These are phyloP conservation scores for Xanthoconium purpureum DNA, from an alignment of 768 basidiomycete species.

Conservation along the genomic window DNA sequence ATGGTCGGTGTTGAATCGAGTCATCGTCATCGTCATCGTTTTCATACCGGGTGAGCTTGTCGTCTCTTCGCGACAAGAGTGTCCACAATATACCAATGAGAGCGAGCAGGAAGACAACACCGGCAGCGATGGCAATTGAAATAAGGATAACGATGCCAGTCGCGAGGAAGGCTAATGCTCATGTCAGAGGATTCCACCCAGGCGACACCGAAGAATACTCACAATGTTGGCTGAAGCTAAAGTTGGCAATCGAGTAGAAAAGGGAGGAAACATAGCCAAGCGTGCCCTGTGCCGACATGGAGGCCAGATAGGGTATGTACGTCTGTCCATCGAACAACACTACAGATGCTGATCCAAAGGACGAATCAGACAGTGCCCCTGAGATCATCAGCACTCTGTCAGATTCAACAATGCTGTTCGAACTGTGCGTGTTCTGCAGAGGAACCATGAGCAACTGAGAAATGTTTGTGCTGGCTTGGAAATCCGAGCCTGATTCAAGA, in stretches of 20 bases:
- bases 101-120: constrained; percentile 84
- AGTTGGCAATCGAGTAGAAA: constrained; percentile 77
- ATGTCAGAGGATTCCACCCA: background rate
- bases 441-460: constrained; percentile 91
- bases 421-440: constrained; percentile 67
- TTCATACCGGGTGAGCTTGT: constrained; percentile 64
- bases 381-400: constrained; percentile 92
- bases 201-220: constrained; percentile 31
- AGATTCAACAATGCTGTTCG: constrained; percentile 68
- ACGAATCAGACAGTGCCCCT: constrained; percentile 64
- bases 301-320: constrained; percentile 79
- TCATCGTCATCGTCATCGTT: constrained; percentile 73
- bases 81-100: constrained; percentile 87
- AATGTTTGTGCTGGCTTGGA: constrained; percentile 60
- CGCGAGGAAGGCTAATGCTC: constrained; percentile 72
- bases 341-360: constrained; percentile 77
- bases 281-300: constrained; percentile 61
- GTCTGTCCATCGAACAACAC: constrained; percentile 83
- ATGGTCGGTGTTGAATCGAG: constrained; percentile 75
- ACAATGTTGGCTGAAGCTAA: constrained; percentile 74
- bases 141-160: constrained; percentile 93
- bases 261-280: constrained; percentile 72
- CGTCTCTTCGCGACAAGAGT: constrained; percentile 78
- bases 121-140: constrained; percentile 94
- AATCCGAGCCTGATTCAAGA: constrained; percentile 45